Base-by-base conservation (phyloP, 1,284 basidiomycete species). In the Ganoderma boninense region DNA sequence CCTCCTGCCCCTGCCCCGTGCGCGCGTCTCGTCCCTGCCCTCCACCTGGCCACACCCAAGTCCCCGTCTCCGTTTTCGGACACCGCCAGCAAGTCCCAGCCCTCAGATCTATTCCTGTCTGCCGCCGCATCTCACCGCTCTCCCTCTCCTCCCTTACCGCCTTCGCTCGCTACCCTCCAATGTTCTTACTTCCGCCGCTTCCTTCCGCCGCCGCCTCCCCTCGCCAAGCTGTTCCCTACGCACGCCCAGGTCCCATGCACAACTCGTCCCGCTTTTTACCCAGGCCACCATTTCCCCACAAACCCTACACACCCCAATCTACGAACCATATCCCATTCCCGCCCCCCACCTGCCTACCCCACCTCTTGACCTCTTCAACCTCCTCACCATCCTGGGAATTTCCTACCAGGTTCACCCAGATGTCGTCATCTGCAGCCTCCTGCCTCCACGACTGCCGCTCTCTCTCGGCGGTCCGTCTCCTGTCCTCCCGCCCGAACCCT, bases 41-140 rank as follows among this genome's bases (percentile, higher is more conserved):
- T 32, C 29, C 29, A 32, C 29, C 29, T 32, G 57, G 57, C 57
- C 57, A 59, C 57, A 59, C 16, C n/a, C 71, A 73, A 73, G 71
- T 73, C 71, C 56, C 71, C 71, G 71, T 68, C 43, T 42, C 67
- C 69, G 62, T 46, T 65, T 73, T 69, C 63, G 71, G 71, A 56
- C 67, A 40, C 29, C 29, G 49, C 23, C 23, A 52, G 23, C 49
- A 26, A 23, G n/a, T n/a, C n/a, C n/a, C n/a, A n/a, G n/a, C n/a
- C 23, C 23, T 11, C n/a, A 52, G 49, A 52, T 52, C 71, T 73
- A 73, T 73, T 73, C 67, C 70, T 70, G 71, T 52, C 49, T 52
- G 23, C 49, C 49, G 49, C 69, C 62, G 57, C 67, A 67, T 70
- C 69, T 63, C 68, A 52, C 49, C 66, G 62, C 70, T 43, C 40